Evolutionary conservation across 75 land plant species (phyloP).

Genomic region (Larix kaempferi): DNA sequence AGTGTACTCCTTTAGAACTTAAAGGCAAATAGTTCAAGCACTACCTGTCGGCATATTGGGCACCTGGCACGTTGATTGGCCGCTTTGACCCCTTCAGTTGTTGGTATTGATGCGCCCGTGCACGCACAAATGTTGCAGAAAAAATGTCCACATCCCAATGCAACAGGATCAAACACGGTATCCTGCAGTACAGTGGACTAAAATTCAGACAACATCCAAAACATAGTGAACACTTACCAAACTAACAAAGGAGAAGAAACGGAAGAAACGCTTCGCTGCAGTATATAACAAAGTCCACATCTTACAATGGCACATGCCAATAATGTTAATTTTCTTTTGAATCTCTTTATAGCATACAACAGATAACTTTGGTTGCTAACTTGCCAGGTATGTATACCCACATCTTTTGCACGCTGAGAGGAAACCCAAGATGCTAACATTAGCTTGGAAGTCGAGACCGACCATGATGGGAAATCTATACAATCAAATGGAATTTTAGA

Average conservation of each 20-base stretch:
- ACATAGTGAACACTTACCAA: not conserved
- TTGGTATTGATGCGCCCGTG: conserved; percentile 52
- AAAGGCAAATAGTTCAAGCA: not conserved
- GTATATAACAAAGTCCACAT: not conserved
- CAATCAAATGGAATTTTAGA: too few relatives aligned
- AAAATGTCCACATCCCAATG: conserved; percentile 73
- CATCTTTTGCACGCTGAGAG: too few relatives aligned
- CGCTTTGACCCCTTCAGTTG: conserved; percentile 50
- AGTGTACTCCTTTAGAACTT: not conserved
- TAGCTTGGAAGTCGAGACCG: too few relatives aligned
- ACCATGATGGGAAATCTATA: too few relatives aligned
- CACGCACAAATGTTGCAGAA: conserved; percentile 78
- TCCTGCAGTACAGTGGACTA: conserved; percentile 27
- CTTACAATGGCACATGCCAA: not conserved
- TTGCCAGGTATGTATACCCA: too few relatives aligned
- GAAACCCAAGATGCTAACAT: too few relatives aligned
- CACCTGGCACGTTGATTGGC: conserved; percentile 53
- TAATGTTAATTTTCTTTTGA: not conserved
- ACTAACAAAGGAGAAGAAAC: not conserved
- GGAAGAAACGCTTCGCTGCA: not conserved
- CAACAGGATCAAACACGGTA: conserved; percentile 47
- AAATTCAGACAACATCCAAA: not conserved
- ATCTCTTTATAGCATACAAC: not conserved
- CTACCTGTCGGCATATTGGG: conserved; percentile 72
- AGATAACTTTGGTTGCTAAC: not conserved